Conservation (phyloP, 352 stramenopile species). For the Phytophthora pini region DNA sequence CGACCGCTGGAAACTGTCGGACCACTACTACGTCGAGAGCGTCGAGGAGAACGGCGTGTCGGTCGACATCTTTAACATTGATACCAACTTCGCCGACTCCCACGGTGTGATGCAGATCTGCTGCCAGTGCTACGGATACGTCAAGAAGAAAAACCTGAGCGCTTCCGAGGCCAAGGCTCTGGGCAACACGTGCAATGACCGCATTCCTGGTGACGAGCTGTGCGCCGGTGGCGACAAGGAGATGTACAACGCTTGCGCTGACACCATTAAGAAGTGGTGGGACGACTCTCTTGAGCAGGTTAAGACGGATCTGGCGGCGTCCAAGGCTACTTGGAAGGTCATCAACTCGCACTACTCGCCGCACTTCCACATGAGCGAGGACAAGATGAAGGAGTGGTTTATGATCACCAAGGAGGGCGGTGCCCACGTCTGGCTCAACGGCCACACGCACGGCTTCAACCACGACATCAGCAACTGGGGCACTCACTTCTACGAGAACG, state of each 20-base stretch:
- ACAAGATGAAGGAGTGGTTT: slow-evolving; percentile 92
- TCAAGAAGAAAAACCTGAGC: slow-evolving; percentile 65
- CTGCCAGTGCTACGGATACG: slow-evolving; percentile 89
- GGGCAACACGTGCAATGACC: slow-evolving; percentile 77
- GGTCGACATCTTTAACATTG: slow-evolving; percentile 90
- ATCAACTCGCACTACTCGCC: slow-evolving; percentile 92
- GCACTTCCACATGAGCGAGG: slow-evolving; percentile 89
- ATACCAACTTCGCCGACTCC: slow-evolving; percentile 88
- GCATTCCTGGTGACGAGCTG: slow-evolving; percentile 63
- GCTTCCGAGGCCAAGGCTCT: slow-evolving; percentile 59
- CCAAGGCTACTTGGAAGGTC: slow-evolving; percentile 86
- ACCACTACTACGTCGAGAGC: slow-evolving; percentile 89
- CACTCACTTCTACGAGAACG: slow-evolving; percentile 91
- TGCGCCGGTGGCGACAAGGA: slow-evolving; percentile 69
- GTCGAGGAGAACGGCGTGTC: slow-evolving; percentile 82
- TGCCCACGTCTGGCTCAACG: slow-evolving; percentile 85
- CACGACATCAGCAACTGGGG: slow-evolving; percentile 87
- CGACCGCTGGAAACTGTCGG: slow-evolving; percentile 79
- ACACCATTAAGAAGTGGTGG: slow-evolving; percentile 83
- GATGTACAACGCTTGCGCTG: slow-evolving; percentile 82
- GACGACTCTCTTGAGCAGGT: slow-evolving; percentile 74
- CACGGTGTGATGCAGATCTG: slow-evolving; percentile 88
- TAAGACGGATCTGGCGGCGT: slow-evolving; percentile 71
- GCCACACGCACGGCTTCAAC: slow-evolving; percentile 90
- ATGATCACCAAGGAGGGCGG: slow-evolving; percentile 79